Base-by-base conservation (phyloP, 495 filamentous ascomycete species). In the Penicillium cinerascens region DNA sequence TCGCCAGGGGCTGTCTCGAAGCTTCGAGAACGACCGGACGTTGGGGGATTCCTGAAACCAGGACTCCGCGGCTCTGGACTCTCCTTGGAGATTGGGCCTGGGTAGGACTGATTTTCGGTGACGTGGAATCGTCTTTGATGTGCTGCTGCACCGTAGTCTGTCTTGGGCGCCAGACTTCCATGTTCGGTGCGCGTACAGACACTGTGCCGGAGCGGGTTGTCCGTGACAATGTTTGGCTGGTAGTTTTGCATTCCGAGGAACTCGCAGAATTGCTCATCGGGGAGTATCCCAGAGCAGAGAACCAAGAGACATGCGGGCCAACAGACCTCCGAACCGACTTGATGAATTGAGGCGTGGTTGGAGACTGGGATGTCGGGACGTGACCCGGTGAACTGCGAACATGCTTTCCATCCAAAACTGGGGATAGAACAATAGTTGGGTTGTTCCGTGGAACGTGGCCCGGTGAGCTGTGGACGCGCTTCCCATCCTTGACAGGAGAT, bases 301-400 rank as follows among this genome's bases (percentile, higher is more conserved):
- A 52, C 44, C 50, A 47, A 23, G 42, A 33, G 8, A 15, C 29
- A 42, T 20, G 58, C 26, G 49, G 40, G 38, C 29, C 37, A 23
- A 17, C 27, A 7, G 49, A 18, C 40, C 25, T 22, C 13, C 21
- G 41, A 46, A 36, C 16, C 9, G 25, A 26, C 3, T 17, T 26
- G 23, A 23, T 42, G 25, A 36, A 17, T 8, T 44, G 18, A 1
- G 17, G 25, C 21, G n/a, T 26, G 15, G 20, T 38, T 10, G 39
- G 23, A 33, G 29, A 33, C 29, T 33, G 29, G 29, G 29, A 33
- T 1, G 29, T 33, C 29, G 23, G 33, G 7, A 18, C 44, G 16
- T 45, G 39, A 10, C 44, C 49, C 0, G 44, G 27, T n/a, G 36
- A 37, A 15, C 16, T 38, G 33, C n/a, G 25, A 13, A 18, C 42